Base-by-base conservation (phyloP, 306 rosid genomes). In the Arachis stenosperma region DNA sequence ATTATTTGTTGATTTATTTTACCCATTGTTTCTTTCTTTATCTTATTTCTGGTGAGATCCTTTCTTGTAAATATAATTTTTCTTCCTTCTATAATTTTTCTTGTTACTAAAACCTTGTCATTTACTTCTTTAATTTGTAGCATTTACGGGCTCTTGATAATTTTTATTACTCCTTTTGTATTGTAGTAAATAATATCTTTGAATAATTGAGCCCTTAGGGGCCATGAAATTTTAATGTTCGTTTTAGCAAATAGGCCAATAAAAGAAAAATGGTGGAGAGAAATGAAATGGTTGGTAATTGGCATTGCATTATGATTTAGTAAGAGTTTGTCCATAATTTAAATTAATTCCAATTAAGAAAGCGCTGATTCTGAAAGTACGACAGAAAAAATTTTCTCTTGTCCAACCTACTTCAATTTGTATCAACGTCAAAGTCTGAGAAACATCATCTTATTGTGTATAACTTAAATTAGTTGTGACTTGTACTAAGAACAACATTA, bases 241-340 rank as follows among this genome's bases (percentile, higher is more conserved):
- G 3, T 37, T 30, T 52, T 61, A 22, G n/a, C 6, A 15, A 7
- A 44, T 27, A 43, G 54, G 50, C 33, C 27, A 22, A 0, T 22
- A 0, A 2, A 14, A n/a, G 7, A 40, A 27, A 42, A 0, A 42
- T 0, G 39, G 54, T 0, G 39, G 54, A 41, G 12, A 30, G 30
- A 33, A 43, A 9, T 75, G 27, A 11, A 11, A 11, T 46, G 17
- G 69, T 58, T 37, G 40, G 42, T 42, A 22, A 53, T 36, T 67
- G 50, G 57, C 6, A n/a, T 56, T 27, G 60, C 50, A 41, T 51
- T 41, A 55, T 61, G 64, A 55, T 9, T 74, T 74, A 57, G 42
- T 80, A 46, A 43, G 75, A 79, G 58, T 69, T 55, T 53, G 76
- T 8, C 80, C 22, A 8, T 3, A 61, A 52, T 75, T 73, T 39